Evolutionary conservation across 352 stramenopile species (phyloP), one percentile per base, ranked within the genome.

Genomic region (Globisporangium barbulae): DNA sequence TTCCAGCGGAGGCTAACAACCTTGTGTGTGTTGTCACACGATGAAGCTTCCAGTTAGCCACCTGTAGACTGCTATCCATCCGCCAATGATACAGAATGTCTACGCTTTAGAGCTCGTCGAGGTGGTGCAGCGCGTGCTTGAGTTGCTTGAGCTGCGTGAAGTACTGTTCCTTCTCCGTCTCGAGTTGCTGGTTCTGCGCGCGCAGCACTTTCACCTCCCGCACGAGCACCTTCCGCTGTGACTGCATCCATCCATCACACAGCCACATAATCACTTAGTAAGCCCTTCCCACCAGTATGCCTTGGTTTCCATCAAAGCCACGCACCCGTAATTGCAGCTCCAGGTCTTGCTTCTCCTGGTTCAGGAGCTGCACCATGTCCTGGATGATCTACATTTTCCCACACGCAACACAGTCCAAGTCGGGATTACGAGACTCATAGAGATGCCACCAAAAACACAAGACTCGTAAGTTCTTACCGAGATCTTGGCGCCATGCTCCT

Each of bases 211-310:
- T 92, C 0, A 94, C 83, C 69, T 94, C 85, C 8, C 83, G 79
- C 31, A 94, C 85, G 0, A 94, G 72, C 30, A 94, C 79, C 42
- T 94, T 94, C 49, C 84, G 81, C 53, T 94, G 85, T 0, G 81
- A 80, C 65, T 88, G 49, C 31, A 21, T 1, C 55, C 28, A 37
- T 70, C 8, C 12, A 52, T 31, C 12, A 56, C 19, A 47, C 15
- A 12, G 19, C 7, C n/a, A 61, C 6, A 57, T 19, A 49, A 49
- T 13, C 13, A 15, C 10, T 49, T 3, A 10, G 47, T 41, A 17
- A 15, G 35, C 35, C 9, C 15, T 17, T 15, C 9, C 35, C 3
- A 41, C 12, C 35, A 48, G 3, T 35, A 42, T 22, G n/a, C 5
- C 47, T 30, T 41, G 9, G 35, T 45, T 15, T 35, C 2, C n/a